Evolutionary conservation across 2,329 filamentous ascomycete genomes (phyloP).

Genomic region (Aureobasidium sp.): DNA sequence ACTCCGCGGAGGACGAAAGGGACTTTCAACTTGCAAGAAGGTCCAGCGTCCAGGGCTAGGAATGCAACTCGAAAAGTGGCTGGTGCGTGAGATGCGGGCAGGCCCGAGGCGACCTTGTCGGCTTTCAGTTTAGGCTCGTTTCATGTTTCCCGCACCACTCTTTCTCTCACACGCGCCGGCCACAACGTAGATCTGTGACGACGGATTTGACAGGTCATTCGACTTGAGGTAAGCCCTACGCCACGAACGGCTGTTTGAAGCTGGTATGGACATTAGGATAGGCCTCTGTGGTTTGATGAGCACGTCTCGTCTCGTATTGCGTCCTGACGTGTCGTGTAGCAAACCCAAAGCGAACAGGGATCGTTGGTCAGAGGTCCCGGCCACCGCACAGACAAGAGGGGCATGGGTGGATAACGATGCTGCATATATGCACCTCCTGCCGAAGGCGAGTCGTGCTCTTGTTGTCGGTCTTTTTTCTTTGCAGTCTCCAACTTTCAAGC

Average conservation of each 20-base stretch:
- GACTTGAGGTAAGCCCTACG: not conserved
- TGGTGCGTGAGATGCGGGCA: not conserved
- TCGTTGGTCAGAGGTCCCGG: constrained; percentile 1
- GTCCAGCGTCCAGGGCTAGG: not conserved
- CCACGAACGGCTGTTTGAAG: not conserved
- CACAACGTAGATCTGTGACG: constrained; percentile 10
- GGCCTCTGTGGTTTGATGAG: constrained; percentile 2
- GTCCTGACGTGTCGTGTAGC: not conserved
- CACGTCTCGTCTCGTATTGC: not conserved
- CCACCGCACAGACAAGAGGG: constrained; percentile 9
- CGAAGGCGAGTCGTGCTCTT: constrained; percentile 1
- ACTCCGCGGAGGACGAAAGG: not conserved
- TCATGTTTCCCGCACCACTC: not conserved
- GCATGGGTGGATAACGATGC: constrained; percentile 5
- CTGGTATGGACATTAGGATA: not conserved
- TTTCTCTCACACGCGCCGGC: not conserved
- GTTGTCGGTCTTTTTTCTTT: not conserved
- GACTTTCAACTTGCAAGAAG: not conserved
- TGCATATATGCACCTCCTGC: constrained; percentile 12
- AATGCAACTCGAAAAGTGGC: not conserved
- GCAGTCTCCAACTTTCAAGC: constrained; percentile 6
- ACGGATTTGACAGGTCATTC: constrained; percentile 2
- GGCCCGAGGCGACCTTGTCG: not conserved
- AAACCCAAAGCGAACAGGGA: constrained; percentile 8
- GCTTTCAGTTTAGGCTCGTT: not conserved